A percentile compares a stretch with the other conserved stretches of the same genome.
Conservation (phyloP, 1,139 yeast genomes). For the Spencermartinsiella ligniputridi region DNA sequence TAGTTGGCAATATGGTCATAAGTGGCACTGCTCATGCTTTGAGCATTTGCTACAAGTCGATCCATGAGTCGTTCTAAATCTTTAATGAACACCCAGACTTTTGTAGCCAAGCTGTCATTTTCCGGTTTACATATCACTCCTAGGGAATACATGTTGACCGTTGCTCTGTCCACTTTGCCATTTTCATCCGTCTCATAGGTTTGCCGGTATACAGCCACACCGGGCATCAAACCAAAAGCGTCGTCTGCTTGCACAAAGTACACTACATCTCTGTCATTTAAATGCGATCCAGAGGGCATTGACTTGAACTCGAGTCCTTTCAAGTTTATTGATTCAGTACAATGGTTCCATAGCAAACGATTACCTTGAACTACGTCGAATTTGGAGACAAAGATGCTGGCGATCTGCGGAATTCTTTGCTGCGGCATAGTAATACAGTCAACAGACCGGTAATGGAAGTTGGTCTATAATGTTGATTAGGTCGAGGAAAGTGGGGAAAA, state of each 20-base stretch:
- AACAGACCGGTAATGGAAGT: too few species aligned
- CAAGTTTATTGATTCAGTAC: slow-evolving; percentile 11
- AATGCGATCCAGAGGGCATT: slow-evolving; percentile 83
- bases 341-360: slow-evolving; percentile 8
- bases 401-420: background rate
- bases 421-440: background rate
- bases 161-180: slow-evolving; percentile 16
- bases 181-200: slow-evolving; percentile 5
- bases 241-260: slow-evolving; percentile 40
- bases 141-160: slow-evolving; percentile 29
- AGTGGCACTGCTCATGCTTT: background rate
- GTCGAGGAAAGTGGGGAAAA: too few species aligned
- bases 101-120: slow-evolving; percentile 9
- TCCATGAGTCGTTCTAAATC: slow-evolving; percentile 43
- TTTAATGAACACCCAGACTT: slow-evolving; percentile 56
- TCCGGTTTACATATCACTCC: slow-evolving; percentile 27
- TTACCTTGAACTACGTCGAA: slow-evolving; percentile 65
- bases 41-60: slow-evolving; percentile 33
- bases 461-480: too few species aligned
- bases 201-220: slow-evolving; percentile 48
- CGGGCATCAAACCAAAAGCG: slow-evolving; percentile 34
- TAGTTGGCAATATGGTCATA: slow-evolving; percentile 8
- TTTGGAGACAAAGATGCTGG: slow-evolving; percentile 48
- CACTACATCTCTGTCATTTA: slow-evolving; percentile 49
- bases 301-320: slow-evolving; percentile 63